Conservation (phyloP, 495 filamentous ascomycete genomes). For the Aspergillus nidulans region DNA sequence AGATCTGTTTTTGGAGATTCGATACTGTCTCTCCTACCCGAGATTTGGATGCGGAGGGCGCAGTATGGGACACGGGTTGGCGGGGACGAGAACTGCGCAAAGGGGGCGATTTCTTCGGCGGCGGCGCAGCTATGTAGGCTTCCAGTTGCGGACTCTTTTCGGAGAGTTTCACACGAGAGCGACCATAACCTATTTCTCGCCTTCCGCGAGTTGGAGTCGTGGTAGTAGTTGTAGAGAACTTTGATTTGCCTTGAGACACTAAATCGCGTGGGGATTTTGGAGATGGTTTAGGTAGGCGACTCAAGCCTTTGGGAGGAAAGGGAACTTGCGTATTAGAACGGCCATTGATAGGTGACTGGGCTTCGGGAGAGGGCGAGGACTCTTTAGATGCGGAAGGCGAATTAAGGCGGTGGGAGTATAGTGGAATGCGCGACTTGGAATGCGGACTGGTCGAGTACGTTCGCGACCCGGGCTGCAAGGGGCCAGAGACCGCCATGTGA, state of each 20-base stretch:
- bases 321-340: conserved; percentile 27
- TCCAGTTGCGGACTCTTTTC: conserved; percentile 49
- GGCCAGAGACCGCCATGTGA: conserved; percentile 38
- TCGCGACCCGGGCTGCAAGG: conserved; percentile 30
- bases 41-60: conserved; percentile 57
- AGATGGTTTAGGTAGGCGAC: conserved; percentile 42
- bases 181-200: conserved; percentile 29
- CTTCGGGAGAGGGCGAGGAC: conserved; percentile 40
- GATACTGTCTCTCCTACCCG: conserved; percentile 49
- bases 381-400: conserved; percentile 44
- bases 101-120: conserved; percentile 63
- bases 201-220: conserved; percentile 28
- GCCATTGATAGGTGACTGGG: conserved; percentile 39
- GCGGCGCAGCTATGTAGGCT: conserved; percentile 63
- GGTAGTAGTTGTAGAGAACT: conserved; percentile 20
- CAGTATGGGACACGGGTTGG: conserved; percentile 72
- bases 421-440: conserved; percentile 56
- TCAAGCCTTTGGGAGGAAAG: conserved; percentile 42
- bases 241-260: conserved; percentile 27
- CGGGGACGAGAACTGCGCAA: conserved; percentile 78
- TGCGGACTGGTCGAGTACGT: conserved; percentile 36
- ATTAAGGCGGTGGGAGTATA: conserved; percentile 46
- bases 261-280: conserved; percentile 29
- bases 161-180: conserved; percentile 31
- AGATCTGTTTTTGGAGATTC: conserved; percentile 33